Base-by-base conservation (phyloP, 805 yeast genomes). In the Teunomyces tritomae region DNA sequence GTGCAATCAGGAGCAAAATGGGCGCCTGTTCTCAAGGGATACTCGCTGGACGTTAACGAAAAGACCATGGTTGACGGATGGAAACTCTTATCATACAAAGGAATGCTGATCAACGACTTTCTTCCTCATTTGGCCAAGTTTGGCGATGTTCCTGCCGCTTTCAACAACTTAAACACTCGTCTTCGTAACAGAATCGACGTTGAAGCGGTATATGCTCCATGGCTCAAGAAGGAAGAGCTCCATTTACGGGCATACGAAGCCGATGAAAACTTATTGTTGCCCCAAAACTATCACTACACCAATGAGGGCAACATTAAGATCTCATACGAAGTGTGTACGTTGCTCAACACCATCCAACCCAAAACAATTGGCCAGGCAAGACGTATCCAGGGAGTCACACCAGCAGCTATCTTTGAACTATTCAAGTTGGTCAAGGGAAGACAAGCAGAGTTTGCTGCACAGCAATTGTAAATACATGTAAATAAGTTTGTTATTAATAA, bases 311-410 rank as follows among this genome's bases (percentile, higher is more conserved):
- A 56, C 24, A 46, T 71, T 33, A 72, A 70, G 48, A 67, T 92
- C n/a, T 87, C 96, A 1, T 74, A 79, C 24, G 97, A 92, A 60
- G 91, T 84, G 27, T 79, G 86, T 48, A 73, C 71, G 13, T 67
- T 87, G 8, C 71, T 94, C 46, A 87, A 89, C 57, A 74, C 77
- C 8, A 82, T 89, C 11, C 85, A 87, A 51, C 99, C 99, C 0
- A 80, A 81, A 46, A 94, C 97, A 0, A 81, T 94, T 39, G 98
- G 98, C 0, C 98, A 94, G 63, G 98, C 98, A 0, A 78, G 96
- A 62, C 76, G 98, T 56, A 86, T 92, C 9, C 96, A 94, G 59
- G 98, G 99, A 0, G 83, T 94, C 2, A 92, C 98, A 0, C 96
- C 98, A 0, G 92, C 97, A 0, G 94, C 97, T 0, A 73, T 89